phyloP scores from a whole-genome alignment of 495 filamentous ascomycete genomes.

The Podospora sp. region DNA sequence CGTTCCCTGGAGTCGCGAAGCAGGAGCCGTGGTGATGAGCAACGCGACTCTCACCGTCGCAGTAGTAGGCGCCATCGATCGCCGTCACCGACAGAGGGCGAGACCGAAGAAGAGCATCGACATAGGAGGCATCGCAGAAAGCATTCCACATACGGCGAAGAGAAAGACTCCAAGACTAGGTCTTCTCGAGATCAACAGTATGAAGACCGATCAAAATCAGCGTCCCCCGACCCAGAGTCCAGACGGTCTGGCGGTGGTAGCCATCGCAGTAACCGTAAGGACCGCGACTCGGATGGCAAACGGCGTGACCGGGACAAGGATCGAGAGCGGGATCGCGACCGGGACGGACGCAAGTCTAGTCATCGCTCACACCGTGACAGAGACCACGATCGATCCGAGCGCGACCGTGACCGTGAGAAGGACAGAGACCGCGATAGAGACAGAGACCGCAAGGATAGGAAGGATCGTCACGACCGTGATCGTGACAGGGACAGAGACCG shows the following conservation, averaged over 20 bases:
- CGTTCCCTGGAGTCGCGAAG: conserved; percentile 21
- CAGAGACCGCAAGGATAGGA: conserved; percentile 38
- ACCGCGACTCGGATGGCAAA: conserved; percentile 42
- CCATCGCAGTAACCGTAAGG: conserved; percentile 53
- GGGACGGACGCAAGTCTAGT: conserved; percentile 39
- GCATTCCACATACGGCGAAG: conserved; percentile 43
- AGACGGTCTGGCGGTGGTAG: conserved; percentile 47
- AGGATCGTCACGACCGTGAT: conserved; percentile 42
- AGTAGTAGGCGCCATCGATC: conserved; percentile 62
- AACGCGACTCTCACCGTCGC: conserved; percentile 54
- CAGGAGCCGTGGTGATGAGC: conserved; percentile 48
- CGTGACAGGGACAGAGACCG: conserved; percentile 47
- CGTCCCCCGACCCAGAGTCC: conserved; percentile 52
- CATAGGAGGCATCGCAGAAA: conserved; percentile 52
- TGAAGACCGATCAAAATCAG: conserved; percentile 53
- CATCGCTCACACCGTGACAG: conserved; percentile 53
- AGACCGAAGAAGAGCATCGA: conserved; percentile 52
- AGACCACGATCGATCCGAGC: conserved; percentile 43
- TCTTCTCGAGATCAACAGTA: conserved; percentile 41
- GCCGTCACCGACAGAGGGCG: conserved; percentile 46
- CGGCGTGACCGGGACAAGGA: conserved; percentile 52
- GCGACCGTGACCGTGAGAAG: conserved; percentile 47
- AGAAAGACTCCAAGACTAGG: conserved; percentile 38
- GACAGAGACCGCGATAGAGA: conserved; percentile 51
- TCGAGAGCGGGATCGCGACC: conserved; percentile 41